Percentiles rank a stretch among this genome's conserved stretches.
phyloP scores from a whole-genome alignment of 2,329 filamentous ascomycete genomes.

The Xylaria sp. region DNA sequence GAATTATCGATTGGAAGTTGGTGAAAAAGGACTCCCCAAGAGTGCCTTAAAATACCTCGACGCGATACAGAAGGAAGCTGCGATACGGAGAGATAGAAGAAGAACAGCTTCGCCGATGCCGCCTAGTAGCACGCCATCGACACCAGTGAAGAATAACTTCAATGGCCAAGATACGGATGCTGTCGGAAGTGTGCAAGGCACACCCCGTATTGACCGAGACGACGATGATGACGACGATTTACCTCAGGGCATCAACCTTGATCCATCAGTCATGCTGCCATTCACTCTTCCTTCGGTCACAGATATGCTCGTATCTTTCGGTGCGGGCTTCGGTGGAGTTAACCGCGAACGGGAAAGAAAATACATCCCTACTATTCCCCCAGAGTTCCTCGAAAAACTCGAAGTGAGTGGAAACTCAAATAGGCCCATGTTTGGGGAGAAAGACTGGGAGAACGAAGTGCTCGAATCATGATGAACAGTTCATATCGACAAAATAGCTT shows the following conservation, averaged over 20 bases:
- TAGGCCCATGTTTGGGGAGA: constrained; percentile 69
- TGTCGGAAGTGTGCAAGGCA: constrained; percentile 56
- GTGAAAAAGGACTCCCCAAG: constrained; percentile 91
- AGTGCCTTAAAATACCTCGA: constrained; percentile 87
- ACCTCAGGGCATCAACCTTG: constrained; percentile 81
- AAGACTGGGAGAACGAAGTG: constrained; percentile 75
- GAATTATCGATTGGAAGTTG: constrained; percentile 93
- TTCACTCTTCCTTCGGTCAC: constrained; percentile 96
- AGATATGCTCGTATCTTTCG: constrained; percentile 96
- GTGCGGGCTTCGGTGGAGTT: constrained; percentile 90
- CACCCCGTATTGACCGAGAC: constrained; percentile 59
- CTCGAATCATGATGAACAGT: constrained; percentile 53
- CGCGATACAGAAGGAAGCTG: constrained; percentile 80
- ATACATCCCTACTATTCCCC: constrained; percentile 94
- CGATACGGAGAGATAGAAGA: constrained; percentile 67
- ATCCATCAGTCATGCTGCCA: constrained; percentile 91
- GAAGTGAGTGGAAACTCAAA: constrained; percentile 68
- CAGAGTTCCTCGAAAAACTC: constrained; percentile 90
- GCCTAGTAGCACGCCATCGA: constrained; percentile 50
- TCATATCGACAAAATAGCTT: constrained; percentile 38
- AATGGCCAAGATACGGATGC: constrained; percentile 59
- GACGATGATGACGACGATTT: constrained; percentile 77
- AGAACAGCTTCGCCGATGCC: constrained; percentile 58
- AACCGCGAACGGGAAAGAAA: constrained; percentile 93
- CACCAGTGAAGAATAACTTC: constrained; percentile 52